Conservation (phyloP, 1,139 yeast species). For the Blastobotrys ciferrii region DNA sequence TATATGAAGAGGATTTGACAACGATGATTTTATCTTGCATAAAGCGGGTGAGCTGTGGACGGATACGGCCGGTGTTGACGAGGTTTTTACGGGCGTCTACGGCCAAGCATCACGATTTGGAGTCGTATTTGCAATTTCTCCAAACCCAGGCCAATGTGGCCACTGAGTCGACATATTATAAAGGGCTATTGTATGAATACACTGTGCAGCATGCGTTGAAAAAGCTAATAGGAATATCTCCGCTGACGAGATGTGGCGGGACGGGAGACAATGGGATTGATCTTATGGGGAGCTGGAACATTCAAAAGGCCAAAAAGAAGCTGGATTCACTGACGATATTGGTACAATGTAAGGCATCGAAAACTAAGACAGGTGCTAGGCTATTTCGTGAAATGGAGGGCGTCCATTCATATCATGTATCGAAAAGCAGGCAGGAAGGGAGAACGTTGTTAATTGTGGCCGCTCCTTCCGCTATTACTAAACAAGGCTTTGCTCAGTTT, state of each 20-base stretch:
- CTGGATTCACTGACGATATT: constrained; percentile 39
- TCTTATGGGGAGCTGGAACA: constrained; percentile 38
- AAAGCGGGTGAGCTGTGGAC: background rate
- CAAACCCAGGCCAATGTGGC: constrained; percentile 29
- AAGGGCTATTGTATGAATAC: constrained; percentile 70
- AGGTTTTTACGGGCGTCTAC: constrained; percentile 5
- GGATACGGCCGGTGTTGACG: background rate
- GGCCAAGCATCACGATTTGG: constrained; percentile 27
- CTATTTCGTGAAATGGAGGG: constrained; percentile 61
- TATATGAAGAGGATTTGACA: background rate
- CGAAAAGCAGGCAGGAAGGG: constrained; percentile 30
- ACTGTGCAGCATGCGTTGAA: constrained; percentile 47
- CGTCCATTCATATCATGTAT: constrained; percentile 41
- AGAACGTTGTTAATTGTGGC: constrained; percentile 46
- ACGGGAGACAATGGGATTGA: constrained; percentile 75
- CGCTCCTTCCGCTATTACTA: constrained; percentile 60
- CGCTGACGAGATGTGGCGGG: constrained; percentile 55
- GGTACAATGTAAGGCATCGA: constrained; percentile 59
- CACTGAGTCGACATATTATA: constrained; percentile 50
- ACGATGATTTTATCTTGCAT: background rate
- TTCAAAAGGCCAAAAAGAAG: constrained; percentile 9
- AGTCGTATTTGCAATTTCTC: constrained; percentile 38
- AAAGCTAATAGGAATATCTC: constrained; percentile 37
- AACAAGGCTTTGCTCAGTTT: constrained; percentile 56
- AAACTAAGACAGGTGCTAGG: constrained; percentile 49